These are phyloP conservation scores for Wickerhamomyces mucosus DNA, from an alignment of 805 yeast genomes.

Conservation along the genomic window DNA sequence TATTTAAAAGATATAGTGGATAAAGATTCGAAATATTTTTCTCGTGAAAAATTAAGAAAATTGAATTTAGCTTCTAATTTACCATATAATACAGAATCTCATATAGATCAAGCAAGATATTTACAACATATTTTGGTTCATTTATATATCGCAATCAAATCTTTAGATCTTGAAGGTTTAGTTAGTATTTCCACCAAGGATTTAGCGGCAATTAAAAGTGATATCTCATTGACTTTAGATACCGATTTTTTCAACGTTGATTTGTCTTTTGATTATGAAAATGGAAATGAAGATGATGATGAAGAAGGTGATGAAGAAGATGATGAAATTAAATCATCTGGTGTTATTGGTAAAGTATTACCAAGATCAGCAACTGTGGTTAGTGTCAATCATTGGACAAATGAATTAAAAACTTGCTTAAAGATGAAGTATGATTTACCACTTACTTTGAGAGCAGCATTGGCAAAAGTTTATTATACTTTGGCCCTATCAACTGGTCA, in stretches of 20 bases:
- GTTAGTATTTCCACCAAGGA: constrained; percentile 61
- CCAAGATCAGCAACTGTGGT: constrained; percentile 66
- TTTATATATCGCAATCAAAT: constrained; percentile 65
- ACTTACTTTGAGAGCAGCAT: constrained; percentile 42
- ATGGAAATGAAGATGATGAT: constrained; percentile 28
- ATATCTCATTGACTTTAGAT: constrained; percentile 40
- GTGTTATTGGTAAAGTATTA: constrained; percentile 48
- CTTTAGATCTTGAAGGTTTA: constrained; percentile 66
- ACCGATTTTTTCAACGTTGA: constrained; percentile 39
- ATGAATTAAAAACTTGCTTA: constrained; percentile 71
- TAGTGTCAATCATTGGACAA: constrained; percentile 76
- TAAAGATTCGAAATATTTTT: constrained; percentile 29
- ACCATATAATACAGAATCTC: constrained; percentile 69
- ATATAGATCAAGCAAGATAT: constrained; percentile 60
- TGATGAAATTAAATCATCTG: constrained; percentile 28
- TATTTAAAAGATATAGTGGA: constrained; percentile 21
- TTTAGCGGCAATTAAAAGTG: constrained; percentile 35
- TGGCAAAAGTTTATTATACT: constrained; percentile 63
- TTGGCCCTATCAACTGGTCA: constrained; percentile 70
- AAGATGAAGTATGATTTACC: constrained; percentile 79
- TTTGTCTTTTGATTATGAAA: constrained; percentile 27
- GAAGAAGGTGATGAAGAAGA: constrained; percentile 30
- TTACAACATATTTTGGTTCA: constrained; percentile 74
- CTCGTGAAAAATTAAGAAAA: constrained; percentile 25
- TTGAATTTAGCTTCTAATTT: constrained; percentile 30